Evolutionary conservation across 352 stramenopile species (phyloP), one percentile per base, ranked within the genome.

Genomic region (Phytophthora megakarya): DNA sequence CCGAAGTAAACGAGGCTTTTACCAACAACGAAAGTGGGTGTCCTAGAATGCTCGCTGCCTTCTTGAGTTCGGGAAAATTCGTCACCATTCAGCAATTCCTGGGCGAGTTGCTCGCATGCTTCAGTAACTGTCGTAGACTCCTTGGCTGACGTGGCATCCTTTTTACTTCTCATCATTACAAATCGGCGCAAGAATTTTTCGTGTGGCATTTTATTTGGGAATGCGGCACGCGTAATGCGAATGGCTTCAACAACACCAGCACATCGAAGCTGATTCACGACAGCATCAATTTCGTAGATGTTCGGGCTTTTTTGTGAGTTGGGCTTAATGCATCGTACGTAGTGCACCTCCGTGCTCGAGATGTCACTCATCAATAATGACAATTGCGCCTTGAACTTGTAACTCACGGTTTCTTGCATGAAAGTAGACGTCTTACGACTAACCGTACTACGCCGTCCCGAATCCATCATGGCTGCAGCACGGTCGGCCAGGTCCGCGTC

Each of bases 121-220:
- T 87, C 74, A 3, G 68, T 76, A 26, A 89, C 84, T 22, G 80
- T 89, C 11, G 78, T 80, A 21, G 73, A 66, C 25, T 62, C 43
- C 21, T 62, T 62, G 23, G 60, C 62, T 16, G 63, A n/a, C 6
- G 60, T 61, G 37, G 45, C n/a, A 22, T 39, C 42, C 51, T 74
- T 76, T 12, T 61, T 73, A 38, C 70, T 76, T 57, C 75, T 82
- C 70, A 95, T 79, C 47, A 93, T 70, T 22, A 93, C 83, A 61
- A 96, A 96, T 18, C 87, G 82, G 22, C 81, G 78, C 4, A 96
- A 61, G 55, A 94, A 96, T 42, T 90, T 90, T 55, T 96, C 75
- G 72, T 99, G 97, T 23, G 78, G 78, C 66, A 99, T 88, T 48
- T 98, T 98, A 81, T 97, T 97, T 3, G 90, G 90, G 62, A 96